These are phyloP conservation scores for Craspedostauros australis DNA, from an alignment of 108 stramenopile species.

Conservation along the genomic window DNA sequence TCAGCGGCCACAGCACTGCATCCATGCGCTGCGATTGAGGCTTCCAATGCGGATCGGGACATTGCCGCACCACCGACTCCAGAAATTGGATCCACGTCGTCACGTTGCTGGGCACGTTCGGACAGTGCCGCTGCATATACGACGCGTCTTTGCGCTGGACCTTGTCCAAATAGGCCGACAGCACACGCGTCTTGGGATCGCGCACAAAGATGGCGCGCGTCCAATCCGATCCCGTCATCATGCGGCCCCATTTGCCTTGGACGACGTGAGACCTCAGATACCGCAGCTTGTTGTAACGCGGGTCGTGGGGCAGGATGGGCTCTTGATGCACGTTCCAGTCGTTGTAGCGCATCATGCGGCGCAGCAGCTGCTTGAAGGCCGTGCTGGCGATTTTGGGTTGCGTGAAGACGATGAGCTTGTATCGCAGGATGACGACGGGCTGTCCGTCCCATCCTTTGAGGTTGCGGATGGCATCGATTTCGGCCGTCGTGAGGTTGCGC, in stretches of 20 bases:
- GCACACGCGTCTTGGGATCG: conserved; percentile 54
- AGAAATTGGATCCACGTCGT: conserved; percentile 12
- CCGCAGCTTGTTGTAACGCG: conserved; percentile 32
- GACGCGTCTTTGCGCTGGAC: conserved; percentile 15
- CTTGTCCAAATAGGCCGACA: conserved; percentile 52
- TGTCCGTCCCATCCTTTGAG: conserved; percentile 10
- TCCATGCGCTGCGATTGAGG: conserved; percentile 37
- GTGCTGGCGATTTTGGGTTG: conserved; percentile 28
- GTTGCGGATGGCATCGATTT: background rate
- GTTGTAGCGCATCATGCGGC: conserved; percentile 38
- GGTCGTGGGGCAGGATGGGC: conserved; percentile 31
- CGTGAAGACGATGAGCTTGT: conserved; percentile 24
- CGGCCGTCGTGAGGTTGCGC: background rate
- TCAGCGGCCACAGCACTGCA: conserved; percentile 23
- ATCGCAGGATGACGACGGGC: conserved; percentile 15
- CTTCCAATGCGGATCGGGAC: conserved; percentile 37
- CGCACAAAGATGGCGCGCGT: conserved; percentile 57
- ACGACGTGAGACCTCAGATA: conserved; percentile 40
- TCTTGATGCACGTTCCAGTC: conserved; percentile 20
- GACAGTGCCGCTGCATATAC: conserved; percentile 18
- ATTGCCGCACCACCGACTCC: conserved; percentile 22
- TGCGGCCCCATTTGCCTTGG: conserved; percentile 19
- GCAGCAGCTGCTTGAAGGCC: conserved; percentile 37
- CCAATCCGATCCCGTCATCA: conserved; percentile 43
- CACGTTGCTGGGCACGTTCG: background rate